Conservation (phyloP, 2,329 filamentous ascomycete genomes). For the Sporothrix pseudoabietina region DNA sequence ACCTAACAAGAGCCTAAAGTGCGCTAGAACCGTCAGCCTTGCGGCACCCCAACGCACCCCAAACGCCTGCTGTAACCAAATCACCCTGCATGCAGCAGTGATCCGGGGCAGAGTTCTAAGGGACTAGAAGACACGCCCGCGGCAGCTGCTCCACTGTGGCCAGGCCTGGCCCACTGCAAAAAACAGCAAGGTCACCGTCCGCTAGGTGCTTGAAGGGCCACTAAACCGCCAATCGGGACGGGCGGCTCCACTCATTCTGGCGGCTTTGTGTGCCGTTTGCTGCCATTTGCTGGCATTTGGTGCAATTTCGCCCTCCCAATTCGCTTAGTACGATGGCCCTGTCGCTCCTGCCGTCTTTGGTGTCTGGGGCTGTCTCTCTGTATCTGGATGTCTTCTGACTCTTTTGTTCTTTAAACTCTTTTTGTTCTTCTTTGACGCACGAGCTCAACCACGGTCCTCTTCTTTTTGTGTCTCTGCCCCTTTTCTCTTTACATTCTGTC, state of each 20-base stretch:
- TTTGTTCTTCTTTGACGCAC: conserved; percentile 15
- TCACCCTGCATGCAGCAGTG: conserved; percentile 11
- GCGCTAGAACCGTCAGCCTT: conserved; percentile 30
- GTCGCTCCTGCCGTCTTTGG: neutral
- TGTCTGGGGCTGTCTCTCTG: neutral
- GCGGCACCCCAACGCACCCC: conserved; percentile 2
- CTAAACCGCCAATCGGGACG: neutral
- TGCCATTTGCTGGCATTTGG: neutral
- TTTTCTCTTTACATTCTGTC: conserved; percentile 7
- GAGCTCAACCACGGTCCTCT: conserved; percentile 13
- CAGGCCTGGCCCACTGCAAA: conserved; percentile 17
- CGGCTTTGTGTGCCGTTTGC: neutral
- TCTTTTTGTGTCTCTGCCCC: conserved; percentile 3
- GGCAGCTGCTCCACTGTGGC: neutral
- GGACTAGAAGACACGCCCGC: conserved; percentile 5
- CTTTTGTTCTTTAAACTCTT: conserved; percentile 6
- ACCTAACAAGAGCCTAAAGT: neutral
- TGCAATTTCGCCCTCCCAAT: neutral
- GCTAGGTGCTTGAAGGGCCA: conserved; percentile 9
- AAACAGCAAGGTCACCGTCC: conserved; percentile 21
- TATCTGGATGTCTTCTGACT: conserved; percentile 13
- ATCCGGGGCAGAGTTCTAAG: conserved; percentile 19
- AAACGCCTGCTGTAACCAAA: conserved; percentile 10
- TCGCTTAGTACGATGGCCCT: conserved; percentile 16
- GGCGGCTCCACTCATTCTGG: neutral